Percentiles rank a stretch among this genome's conserved stretches.
These are phyloP conservation scores for Colletotrichum endophyticum DNA, from an alignment of 2,329 filamentous ascomycete genomes.

Conservation along the genomic window DNA sequence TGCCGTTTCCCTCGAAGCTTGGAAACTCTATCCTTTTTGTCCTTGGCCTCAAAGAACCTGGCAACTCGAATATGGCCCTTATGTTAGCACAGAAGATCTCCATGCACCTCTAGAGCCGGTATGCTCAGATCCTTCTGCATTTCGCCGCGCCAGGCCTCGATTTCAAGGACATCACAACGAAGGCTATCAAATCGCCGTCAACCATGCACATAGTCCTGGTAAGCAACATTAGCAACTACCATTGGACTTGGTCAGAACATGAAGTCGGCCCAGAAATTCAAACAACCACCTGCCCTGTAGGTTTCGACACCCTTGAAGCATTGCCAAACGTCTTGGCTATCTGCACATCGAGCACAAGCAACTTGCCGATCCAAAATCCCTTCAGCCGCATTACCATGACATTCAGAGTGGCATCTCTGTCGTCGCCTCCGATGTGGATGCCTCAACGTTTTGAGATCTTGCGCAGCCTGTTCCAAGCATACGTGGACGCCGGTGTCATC, in stretches of 20 bases:
- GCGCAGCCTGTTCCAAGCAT: neutral
- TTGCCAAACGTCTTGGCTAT: neutral
- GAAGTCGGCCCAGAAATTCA: neutral
- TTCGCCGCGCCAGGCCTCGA: neutral
- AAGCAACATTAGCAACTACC: too few species aligned
- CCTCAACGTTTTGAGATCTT: neutral
- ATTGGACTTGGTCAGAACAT: neutral
- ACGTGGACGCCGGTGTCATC: neutral
- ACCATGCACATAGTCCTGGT: neutral
- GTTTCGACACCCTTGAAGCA: neutral
- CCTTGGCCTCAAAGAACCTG: neutral
- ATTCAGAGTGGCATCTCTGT: neutral
- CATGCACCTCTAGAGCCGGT: neutral
- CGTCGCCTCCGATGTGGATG: neutral
- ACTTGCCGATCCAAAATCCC: too few species aligned
- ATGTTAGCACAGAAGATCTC: neutral
- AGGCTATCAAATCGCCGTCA: neutral
- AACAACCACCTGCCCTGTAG: neutral
- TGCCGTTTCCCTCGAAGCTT: neutral
- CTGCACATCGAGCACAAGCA: neutral
- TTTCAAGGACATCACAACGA: neutral
- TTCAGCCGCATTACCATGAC: neutral
- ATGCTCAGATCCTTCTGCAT: neutral
- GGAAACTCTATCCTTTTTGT: neutral
- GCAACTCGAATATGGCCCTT: neutral